Conservation (phyloP, 2,329 filamentous ascomycete species). For the Paramyrothecium sp. region DNA sequence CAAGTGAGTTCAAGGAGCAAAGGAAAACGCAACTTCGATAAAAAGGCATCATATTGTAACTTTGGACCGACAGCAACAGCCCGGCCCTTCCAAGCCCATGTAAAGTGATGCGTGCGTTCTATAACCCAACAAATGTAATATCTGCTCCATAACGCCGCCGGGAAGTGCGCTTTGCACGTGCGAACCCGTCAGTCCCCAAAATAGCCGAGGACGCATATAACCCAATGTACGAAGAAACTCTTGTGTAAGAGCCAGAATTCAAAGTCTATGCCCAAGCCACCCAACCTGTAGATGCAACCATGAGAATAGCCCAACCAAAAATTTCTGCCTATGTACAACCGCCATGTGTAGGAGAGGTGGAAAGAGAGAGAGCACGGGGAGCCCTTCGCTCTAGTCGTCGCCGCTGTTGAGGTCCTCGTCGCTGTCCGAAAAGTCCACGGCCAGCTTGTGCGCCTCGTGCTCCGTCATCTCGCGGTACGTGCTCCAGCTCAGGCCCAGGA, state of each 20-base stretch:
- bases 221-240: background rate
- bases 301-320: constrained; percentile 3
- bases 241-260: background rate
- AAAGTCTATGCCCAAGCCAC: background rate
- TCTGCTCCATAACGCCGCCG: no score
- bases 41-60: no score
- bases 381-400: constrained; percentile 24
- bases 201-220: no score
- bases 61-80: no score
- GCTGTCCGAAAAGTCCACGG: constrained; percentile 43
- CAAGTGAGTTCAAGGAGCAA: no score
- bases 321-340: background rate
- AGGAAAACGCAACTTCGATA: no score
- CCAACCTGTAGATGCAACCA: background rate
- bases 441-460: constrained; percentile 62
- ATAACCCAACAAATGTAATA: no score
- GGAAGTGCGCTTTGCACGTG: no score
- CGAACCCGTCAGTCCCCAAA: no score
- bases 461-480: constrained; percentile 93
- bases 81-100: no score
- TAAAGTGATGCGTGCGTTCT: no score
- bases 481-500: constrained; percentile 83
- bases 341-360: background rate
- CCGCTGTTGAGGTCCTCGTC: constrained; percentile 44
- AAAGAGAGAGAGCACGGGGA: background rate